These are phyloP conservation scores for Phytophthora sp. DNA, from an alignment of 352 stramenopile species.

Conservation along the genomic window DNA sequence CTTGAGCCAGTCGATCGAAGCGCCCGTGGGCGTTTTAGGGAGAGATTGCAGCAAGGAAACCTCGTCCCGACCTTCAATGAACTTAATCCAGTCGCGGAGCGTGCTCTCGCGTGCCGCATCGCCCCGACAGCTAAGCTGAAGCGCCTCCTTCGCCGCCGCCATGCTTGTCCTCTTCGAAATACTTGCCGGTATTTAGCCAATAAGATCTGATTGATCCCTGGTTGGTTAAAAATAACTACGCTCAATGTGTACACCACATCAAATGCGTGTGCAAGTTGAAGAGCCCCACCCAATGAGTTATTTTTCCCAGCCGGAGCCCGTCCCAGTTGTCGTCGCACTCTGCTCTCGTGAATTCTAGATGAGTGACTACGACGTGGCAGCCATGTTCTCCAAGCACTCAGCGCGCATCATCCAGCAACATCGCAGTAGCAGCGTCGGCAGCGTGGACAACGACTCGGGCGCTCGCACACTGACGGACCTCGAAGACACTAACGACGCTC, in stretches of 20 bases:
- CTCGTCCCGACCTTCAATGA: conserved; percentile 57
- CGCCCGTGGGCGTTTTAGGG: conserved; percentile 57
- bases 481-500: conserved; percentile 27
- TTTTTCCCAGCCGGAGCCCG: background rate
- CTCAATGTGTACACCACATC: no score
- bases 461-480: conserved; percentile 19
- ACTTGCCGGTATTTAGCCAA: background rate
- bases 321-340: conserved; percentile 21
- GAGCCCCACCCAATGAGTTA: no score
- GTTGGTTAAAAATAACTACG: background rate
- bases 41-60: conserved; percentile 51
- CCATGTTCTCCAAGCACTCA: conserved; percentile 53
- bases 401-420: conserved; percentile 37
- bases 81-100: conserved; percentile 64
- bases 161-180: background rate
- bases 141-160: conserved; percentile 39
- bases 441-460: conserved; percentile 24
- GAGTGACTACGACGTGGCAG: conserved; percentile 43
- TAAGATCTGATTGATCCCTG: background rate
- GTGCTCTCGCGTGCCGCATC: conserved; percentile 64
- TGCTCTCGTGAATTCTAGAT: conserved; percentile 8
- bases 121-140: conserved; percentile 73
- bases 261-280: no score
- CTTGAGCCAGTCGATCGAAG: conserved; percentile 73
- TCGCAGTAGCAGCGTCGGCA: conserved; percentile 32